Evolutionary conservation across 1,284 basidiomycete species (phyloP).

Genomic region (Psilocybe mexicana): DNA sequence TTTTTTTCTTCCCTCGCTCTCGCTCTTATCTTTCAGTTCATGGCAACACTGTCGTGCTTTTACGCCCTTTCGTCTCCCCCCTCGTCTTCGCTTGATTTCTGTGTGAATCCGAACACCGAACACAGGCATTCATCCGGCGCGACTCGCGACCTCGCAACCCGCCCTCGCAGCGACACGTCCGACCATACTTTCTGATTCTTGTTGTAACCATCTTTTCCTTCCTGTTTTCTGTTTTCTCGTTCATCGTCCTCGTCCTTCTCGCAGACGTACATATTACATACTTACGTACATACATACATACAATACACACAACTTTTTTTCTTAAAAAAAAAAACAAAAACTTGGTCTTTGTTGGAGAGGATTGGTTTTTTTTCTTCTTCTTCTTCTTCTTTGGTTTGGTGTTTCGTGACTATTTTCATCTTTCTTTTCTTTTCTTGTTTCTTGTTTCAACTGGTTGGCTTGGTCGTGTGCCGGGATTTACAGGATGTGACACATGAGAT

Average conservation of each 20-base stretch:
- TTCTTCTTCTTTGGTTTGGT: not conserved
- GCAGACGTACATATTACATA: no score
- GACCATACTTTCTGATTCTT: not conserved
- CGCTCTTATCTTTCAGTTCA: slow-evolving; percentile 12
- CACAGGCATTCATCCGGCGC: not conserved
- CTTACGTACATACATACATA: not conserved
- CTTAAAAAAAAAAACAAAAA: not conserved
- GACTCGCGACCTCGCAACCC: no score
- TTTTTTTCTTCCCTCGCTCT: not conserved
- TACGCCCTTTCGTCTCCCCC: not conserved
- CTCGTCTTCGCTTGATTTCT: not conserved
- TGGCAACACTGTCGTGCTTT: not conserved
- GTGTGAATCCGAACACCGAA: not conserved
- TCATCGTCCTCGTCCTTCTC: no score
- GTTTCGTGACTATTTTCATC: no score
- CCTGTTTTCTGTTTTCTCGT: slow-evolving; percentile 3
- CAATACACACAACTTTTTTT: slow-evolving; percentile 13
- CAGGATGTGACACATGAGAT: no score
- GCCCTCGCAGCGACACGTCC: not conserved
- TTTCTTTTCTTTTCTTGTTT: no score
- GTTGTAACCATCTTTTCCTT: slow-evolving; percentile 1
- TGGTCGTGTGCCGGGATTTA: no score
- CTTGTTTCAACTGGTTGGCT: no score
- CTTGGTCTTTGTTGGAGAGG: not conserved
- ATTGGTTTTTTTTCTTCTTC: slow-evolving; percentile 12